These are phyloP conservation scores for Aotearoamyces nothofagi DNA, from an alignment of 2,329 filamentous ascomycete genomes.

Conservation along the genomic window DNA sequence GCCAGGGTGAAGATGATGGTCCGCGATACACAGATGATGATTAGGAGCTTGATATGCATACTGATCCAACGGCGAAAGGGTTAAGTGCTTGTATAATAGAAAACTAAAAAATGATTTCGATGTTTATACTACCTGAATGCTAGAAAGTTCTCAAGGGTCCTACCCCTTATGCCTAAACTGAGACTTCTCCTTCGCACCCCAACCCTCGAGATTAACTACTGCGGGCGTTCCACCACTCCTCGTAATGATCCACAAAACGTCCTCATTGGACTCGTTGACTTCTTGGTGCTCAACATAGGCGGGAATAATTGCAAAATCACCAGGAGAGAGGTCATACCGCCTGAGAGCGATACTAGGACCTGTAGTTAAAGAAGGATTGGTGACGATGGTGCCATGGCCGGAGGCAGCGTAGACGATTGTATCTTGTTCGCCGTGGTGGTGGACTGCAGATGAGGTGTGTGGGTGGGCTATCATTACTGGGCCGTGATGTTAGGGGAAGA, in stretches of 20 bases:
- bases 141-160: too few species aligned
- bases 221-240: constrained; percentile 44
- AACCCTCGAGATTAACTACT: constrained; percentile 46
- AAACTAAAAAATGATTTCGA: too few species aligned
- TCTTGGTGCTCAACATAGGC: constrained; percentile 58
- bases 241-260: constrained; percentile 51
- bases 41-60: too few species aligned
- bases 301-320: constrained; percentile 57
- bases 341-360: neutral
- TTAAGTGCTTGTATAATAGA: too few species aligned
- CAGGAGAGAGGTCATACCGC: constrained; percentile 39
- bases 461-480: constrained; percentile 48
- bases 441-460: constrained; percentile 43
- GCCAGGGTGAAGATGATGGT: constrained; percentile 23
- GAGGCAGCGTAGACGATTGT: constrained; percentile 52
- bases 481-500: neutral
- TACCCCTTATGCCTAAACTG: too few species aligned
- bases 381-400: constrained; percentile 45
- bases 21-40: constrained; percentile 22
- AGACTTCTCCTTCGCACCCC: too few species aligned
- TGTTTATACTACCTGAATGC: too few species aligned
- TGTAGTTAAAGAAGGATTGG: constrained; percentile 35
- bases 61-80: too few species aligned
- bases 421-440: constrained; percentile 58
- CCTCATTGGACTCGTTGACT: constrained; percentile 47